Evolutionary conservation across 352 stramenopile species (phyloP), one percentile per base, ranked within the genome.

Genomic region (Phytophthora macrochlamydospora): DNA sequence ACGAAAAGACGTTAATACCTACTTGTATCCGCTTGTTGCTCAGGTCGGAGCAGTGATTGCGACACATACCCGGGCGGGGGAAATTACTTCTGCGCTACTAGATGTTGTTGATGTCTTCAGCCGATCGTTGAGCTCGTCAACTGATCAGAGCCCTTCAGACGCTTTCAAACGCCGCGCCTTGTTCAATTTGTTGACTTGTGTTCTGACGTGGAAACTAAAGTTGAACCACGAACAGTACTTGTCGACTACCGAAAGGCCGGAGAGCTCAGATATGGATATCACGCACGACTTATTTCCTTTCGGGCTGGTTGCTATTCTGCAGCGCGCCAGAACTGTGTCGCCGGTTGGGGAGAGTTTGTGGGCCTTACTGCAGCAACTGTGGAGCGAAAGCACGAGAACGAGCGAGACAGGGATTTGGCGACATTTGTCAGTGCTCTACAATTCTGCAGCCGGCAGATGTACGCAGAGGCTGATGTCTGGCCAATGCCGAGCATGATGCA

Each of bases 51-150:
- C 51, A 12, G 48, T 75, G 7, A 38, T 79, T 56, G 62, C 71
- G 1, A 51, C 62, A 11, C 35, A 68, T 51, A 70, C 51, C 2
- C 60, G 18, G 42, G 66, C 67, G 35, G 58, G 31, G 6, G 70
- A 76, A 33, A 75, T 49, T 18, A 59, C 72, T 30, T 76, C 73
- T 28, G 68, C 52, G 29, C 58, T 81, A 46, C 46, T 81, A 42
- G 73, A 81, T 29, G 44, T 74, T 5, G 28, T 81, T 29, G 73
- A 81, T 53, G 53, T 53, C 12, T 76, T 78, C 37, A 62, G 60
- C 46, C 59, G 60, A 9, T 52, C 51, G 7, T 56, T 73, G 38
- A 54, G 64, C 31, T 56, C 59, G 14, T 18, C 60, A n/a, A 40
- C 71, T 2, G 54, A n/a, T 40, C 61, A 14, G 14, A 31, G n/a